Base-by-base conservation (phyloP, 257 asterid species). In the Penstemon eatonii region DNA sequence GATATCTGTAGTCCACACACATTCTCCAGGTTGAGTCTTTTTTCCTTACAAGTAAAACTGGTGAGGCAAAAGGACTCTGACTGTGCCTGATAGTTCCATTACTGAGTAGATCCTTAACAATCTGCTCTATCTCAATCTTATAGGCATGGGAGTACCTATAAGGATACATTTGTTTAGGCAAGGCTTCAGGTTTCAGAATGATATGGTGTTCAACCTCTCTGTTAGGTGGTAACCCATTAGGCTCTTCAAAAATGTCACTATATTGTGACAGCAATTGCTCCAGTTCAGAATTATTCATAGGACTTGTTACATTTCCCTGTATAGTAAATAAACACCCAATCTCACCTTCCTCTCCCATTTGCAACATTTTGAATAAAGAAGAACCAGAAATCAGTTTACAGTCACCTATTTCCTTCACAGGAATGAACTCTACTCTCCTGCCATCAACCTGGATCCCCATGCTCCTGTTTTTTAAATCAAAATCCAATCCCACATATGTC, bases 221-320 rank as follows among this genome's bases (percentile, higher is more conserved):
- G 2, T 0, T 1, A 3, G 67, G 57, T 0, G 75, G 69, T 0
- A 73, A 1, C 0, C 41, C 63, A 0, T 3, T 0, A 1, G 78
- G 74, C 0, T 60, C 71, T 0, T 18, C 5, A 39, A 76, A 76
- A 0, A 76, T 19, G 13, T 65, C 50, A 25, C 33, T 25, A 2
- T 25, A 25, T 25, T 25, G 33, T 25, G 2, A 1, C 33, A 25
- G 1, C 0, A 25, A 0, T 2, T 25, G 33, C 2, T 25, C 33
- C 33, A 25, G 0, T 1, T 25, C 33, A 1, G 33, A 25, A 25
- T 25, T 25, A 0, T 1, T 25, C 33, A 25, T 25, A 25, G 33
- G 33, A 2, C 0, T 25, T 1, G 0, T 25, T 1, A 25, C 1
- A 0, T 1, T 25, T 25, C 33, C 33, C 1, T 25, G 33, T 2